Percentiles rank a stretch among this genome's conserved stretches.
Conservation (phyloP, 768 basidiomycete species). For the Rhizopogon vesiculosus region DNA sequence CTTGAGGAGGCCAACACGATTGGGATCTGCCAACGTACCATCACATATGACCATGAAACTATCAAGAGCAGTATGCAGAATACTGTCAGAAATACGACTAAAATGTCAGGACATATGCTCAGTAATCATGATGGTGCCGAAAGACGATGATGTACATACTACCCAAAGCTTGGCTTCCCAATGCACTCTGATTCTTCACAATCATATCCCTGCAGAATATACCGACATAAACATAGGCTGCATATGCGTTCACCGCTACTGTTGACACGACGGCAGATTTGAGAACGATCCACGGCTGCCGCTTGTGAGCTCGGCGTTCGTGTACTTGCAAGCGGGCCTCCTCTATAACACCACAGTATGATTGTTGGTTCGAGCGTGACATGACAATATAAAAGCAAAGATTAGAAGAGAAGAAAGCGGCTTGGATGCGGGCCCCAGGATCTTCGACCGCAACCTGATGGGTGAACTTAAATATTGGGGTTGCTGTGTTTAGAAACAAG, state of each 20-base stretch:
- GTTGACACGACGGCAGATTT: constrained; percentile 62
- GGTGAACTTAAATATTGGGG: not conserved
- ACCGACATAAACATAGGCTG: constrained; percentile 75
- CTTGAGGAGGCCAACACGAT: not conserved
- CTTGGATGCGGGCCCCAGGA: not conserved
- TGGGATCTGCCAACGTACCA: constrained; percentile 38
- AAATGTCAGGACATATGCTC: not conserved
- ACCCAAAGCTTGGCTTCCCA: constrained; percentile 50
- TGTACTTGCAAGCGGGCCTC: constrained; percentile 37
- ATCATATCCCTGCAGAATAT: constrained; percentile 71
- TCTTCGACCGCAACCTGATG: not conserved
- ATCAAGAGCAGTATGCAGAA: constrained; percentile 63
- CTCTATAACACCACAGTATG: constrained; percentile 50
- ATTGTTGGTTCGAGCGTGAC: constrained; percentile 2
- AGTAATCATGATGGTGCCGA: not conserved
- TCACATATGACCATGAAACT: constrained; percentile 75
- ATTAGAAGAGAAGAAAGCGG: not conserved
- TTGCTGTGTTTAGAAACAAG: no score
- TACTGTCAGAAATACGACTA: constrained; percentile 64
- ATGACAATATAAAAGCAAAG: not conserved
- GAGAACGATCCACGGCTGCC: constrained; percentile 70
- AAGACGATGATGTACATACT: constrained; percentile 46
- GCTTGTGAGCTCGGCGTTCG: constrained; percentile 34
- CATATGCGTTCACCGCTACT: constrained; percentile 49
- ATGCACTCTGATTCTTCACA: constrained; percentile 33